Percentiles rank a stretch among this genome's conserved stretches.
These are phyloP conservation scores for Penicillium fimorum DNA, from an alignment of 495 filamentous ascomycete genomes.

Conservation along the genomic window DNA sequence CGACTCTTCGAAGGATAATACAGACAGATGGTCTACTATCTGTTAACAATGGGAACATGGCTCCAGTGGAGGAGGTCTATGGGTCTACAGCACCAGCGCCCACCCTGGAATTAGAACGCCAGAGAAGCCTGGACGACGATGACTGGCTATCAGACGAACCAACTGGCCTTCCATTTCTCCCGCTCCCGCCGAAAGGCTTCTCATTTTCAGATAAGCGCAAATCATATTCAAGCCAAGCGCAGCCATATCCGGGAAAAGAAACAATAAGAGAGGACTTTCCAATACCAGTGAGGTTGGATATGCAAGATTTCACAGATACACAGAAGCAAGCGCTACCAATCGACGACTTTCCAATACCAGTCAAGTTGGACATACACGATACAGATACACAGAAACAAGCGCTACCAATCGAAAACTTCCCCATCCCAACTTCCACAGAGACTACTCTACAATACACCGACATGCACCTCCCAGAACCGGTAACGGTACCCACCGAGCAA, in stretches of 20 bases:
- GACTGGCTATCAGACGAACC: neutral
- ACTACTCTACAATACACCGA: neutral
- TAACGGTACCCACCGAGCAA: neutral
- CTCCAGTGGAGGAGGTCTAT: neutral
- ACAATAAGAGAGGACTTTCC: slow-evolving; percentile 7
- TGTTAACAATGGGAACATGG: neutral
- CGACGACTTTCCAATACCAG: slow-evolving; percentile 13
- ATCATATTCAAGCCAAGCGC: neutral
- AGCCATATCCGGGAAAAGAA: slow-evolving; percentile 6
- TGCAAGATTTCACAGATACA: neutral
- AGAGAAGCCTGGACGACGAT: neutral
- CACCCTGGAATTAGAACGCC: neutral
- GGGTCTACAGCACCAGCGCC: neutral
- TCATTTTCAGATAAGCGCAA: slow-evolving; percentile 2
- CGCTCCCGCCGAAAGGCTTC: neutral
- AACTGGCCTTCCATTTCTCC: neutral
- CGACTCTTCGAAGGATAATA: slow-evolving; percentile 8
- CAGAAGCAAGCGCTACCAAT: neutral
- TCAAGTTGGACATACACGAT: slow-evolving; percentile 1
- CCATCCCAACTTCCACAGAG: neutral
- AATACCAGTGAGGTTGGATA: slow-evolving; percentile 7
- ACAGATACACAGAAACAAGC: neutral
- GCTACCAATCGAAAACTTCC: neutral
- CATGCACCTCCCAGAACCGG: neutral
- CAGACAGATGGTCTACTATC: slow-evolving; percentile 12